Percentiles rank a stretch among this genome's conserved stretches.
phyloP scores from a whole-genome alignment of 768 basidiomycete genomes.

The Suillus clintonianus region DNA sequence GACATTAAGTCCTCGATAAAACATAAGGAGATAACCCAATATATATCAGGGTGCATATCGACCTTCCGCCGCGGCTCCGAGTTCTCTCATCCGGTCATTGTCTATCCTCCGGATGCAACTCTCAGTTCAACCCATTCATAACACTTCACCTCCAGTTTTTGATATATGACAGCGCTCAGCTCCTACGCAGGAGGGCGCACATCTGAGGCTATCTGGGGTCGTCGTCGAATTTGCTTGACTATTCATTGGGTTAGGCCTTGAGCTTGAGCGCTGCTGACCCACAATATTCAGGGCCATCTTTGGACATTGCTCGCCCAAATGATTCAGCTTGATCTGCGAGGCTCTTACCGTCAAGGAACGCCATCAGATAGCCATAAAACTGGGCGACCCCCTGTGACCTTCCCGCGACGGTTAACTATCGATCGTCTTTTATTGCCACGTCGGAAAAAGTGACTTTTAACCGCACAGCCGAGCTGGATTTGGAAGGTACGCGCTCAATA shows the following conservation, averaged over 20 bases:
- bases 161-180: neutral
- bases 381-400: neutral
- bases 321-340: neutral
- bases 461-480: neutral
- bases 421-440: neutral
- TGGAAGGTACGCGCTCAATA: neutral
- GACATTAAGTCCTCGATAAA: neutral
- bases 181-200: neutral
- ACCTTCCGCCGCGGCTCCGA: neutral
- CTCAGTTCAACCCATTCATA: neutral
- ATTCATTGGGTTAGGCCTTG: neutral
- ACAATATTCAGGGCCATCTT: conserved; percentile 1
- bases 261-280: too few species aligned
- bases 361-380: conserved; percentile 1
- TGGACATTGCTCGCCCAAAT: neutral
- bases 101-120: neutral
- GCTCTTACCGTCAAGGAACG: neutral
- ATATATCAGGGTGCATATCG: too few species aligned
- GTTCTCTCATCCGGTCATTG: neutral
- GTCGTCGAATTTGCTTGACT: neutral
- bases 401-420: neutral
- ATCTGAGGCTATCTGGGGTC: neutral
- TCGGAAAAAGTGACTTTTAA: neutral
- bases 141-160: neutral
- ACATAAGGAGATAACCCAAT: neutral